Base-by-base conservation (phyloP, 371 early-diverging fungal genomes). In the Mucor mucedo region DNA sequence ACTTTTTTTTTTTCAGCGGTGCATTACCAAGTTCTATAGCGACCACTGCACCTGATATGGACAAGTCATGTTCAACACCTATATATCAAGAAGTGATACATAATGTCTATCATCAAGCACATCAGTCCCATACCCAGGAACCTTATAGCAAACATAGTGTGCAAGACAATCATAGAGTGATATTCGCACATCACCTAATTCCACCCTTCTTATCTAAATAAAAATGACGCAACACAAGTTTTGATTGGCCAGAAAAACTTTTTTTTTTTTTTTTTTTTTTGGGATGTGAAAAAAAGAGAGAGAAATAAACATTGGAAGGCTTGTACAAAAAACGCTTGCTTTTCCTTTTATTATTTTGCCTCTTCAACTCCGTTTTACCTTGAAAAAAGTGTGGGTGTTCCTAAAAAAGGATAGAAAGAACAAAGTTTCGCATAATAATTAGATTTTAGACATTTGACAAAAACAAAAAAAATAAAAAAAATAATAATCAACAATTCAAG, bases 321-420 rank as follows among this genome's bases (percentile, higher is more conserved):
- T 58, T 58, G 47, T 58, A 58, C 49, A 39, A 44, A 21, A 45
- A 47, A 49, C 58, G 48, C 58, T 58, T 58, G 58, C 58, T 58
- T 58, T 58, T 58, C 58, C 58, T 58, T 58, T 58, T 35, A 44
- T 41, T 33, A 39, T 16, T 21, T 21, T 21, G 21, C 21, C 39
- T 49, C 35, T 52, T 14, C 30, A 60, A 60, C 50, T 60, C 58
- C 58, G 57, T 56, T 32, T 45, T 0, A 21, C 21, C 21, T 21
- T 21, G 21, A 21, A 21, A 21, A 21, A 21, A 21, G 21, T 21
- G 30, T 47, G 44, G 21, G 44, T 35, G 58, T 58, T 58, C 48
- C 58, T 58, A 35, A 38, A 58, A 58, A 58, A 27, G 13, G 28
- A 56, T 14, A 30, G 30, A 35, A 39, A 16, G 13, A 49, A 33